These are phyloP conservation scores for Effrenium voratum DNA, from an alignment of 73 alveolate species.

Conservation along the genomic window DNA sequence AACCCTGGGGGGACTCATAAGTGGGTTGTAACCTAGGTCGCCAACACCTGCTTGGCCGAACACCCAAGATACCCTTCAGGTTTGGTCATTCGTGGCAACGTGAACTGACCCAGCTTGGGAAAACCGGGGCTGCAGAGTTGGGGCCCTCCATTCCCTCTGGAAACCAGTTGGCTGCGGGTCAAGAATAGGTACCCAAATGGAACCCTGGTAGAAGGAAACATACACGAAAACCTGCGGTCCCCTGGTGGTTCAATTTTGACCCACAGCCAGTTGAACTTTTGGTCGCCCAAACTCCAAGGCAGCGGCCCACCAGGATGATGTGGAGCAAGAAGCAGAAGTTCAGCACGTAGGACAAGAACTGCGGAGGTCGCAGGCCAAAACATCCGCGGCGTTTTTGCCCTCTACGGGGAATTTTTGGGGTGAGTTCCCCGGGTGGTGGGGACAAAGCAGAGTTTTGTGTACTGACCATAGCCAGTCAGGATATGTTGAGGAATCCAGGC, in stretches of 20 bases:
- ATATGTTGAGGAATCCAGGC: too few relatives aligned
- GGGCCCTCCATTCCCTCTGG: too few relatives aligned
- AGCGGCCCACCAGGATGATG: slow-evolving; percentile 68
- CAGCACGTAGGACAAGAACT: slow-evolving; percentile 87
- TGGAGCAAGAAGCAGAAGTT: slow-evolving; percentile 81
- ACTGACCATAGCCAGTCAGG: too few relatives aligned
- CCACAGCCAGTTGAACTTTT: neutral
- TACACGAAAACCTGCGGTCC: neutral
- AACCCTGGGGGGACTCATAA: too few relatives aligned
- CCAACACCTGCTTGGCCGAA: too few relatives aligned
- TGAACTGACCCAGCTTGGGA: too few relatives aligned
- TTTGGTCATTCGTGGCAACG: too few relatives aligned
- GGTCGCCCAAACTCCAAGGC: neutral
- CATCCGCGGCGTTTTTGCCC: neutral
- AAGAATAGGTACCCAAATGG: neutral
- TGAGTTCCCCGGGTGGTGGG: neutral
- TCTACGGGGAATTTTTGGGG: neutral
- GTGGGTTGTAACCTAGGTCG: too few relatives aligned
- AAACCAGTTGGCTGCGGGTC: neutral
- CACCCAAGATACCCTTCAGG: too few relatives aligned
- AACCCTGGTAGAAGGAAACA: too few relatives aligned
- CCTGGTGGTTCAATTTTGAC: neutral
- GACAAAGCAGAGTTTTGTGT: too few relatives aligned
- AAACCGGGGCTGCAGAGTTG: too few relatives aligned
- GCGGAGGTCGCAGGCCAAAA: neutral